These are phyloP conservation scores for Metschnikowia orientalis DNA, from an alignment of 805 yeast species.

Conservation along the genomic window DNA sequence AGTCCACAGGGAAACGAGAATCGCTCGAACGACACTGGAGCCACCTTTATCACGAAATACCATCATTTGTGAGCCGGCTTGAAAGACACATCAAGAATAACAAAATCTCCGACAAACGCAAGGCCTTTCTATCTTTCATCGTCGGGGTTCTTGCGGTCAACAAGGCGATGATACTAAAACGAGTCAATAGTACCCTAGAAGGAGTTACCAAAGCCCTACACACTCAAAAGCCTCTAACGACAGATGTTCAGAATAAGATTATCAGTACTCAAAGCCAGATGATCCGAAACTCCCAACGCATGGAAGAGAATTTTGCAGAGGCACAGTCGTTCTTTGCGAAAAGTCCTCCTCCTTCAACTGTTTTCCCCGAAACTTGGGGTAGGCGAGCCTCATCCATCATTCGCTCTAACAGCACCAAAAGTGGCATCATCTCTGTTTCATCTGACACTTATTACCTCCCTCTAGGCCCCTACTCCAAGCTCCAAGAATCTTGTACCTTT, in stretches of 20 bases:
- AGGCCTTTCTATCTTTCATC: conserved; percentile 14
- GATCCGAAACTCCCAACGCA: conserved; percentile 22
- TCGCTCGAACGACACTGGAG: conserved; percentile 12
- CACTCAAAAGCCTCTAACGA: conserved; percentile 10
- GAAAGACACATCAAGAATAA: conserved; percentile 15
- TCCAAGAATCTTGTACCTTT: conserved; percentile 31
- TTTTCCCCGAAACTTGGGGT: conserved; percentile 31
- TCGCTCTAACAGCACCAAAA: not conserved
- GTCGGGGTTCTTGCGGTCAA: conserved; percentile 28
- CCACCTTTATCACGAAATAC: conserved; percentile 11
- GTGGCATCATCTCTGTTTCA: conserved; percentile 22
- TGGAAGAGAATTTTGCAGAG: conserved; percentile 23
- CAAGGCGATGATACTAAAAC: conserved; percentile 27
- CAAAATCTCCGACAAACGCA: conserved; percentile 12
- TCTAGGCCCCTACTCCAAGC: conserved; percentile 32
- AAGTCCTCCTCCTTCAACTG: conserved; percentile 24
- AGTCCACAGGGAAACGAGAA: not conserved
- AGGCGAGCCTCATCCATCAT: conserved; percentile 15
- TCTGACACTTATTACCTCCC: conserved; percentile 32
- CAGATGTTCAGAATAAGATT: conserved; percentile 20
- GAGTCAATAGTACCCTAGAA: conserved; percentile 26
- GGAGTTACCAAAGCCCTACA: conserved; percentile 23
- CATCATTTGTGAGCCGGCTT: conserved; percentile 13
- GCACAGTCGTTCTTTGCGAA: conserved; percentile 24
- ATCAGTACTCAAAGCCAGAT: conserved; percentile 26